Conservation (phyloP, 805 yeast species). For the Ogataea parapolymorpha region DNA sequence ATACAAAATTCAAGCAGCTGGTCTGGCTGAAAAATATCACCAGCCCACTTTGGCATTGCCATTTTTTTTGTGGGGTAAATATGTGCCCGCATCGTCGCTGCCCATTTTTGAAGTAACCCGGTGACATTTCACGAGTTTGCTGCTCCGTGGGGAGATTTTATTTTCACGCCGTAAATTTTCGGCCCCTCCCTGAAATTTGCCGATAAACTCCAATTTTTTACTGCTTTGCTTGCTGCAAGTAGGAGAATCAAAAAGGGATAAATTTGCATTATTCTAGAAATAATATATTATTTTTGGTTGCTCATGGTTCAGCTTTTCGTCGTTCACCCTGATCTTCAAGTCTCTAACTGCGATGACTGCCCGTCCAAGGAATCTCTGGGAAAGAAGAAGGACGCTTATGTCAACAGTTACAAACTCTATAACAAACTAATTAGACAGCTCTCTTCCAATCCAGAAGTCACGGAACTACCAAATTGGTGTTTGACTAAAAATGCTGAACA, state of each 20-base stretch:
- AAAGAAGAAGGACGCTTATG: slow-evolving; percentile 16
- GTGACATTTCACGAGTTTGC: not conserved
- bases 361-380: slow-evolving; percentile 20
- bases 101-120: not conserved
- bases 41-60: not conserved
- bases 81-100: not conserved
- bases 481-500: slow-evolving; percentile 16
- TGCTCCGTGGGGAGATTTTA: not conserved
- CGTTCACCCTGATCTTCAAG: slow-evolving; percentile 31
- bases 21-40: not conserved
- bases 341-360: slow-evolving; percentile 26
- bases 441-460: slow-evolving; percentile 9
- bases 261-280: not conserved
- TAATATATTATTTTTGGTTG: not conserved
- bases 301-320: slow-evolving; percentile 29
- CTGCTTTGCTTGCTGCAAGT: slow-evolving; percentile 2
- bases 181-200: not conserved
- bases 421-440: slow-evolving; percentile 12
- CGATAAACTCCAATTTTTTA: not conserved
- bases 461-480: slow-evolving; percentile 21
- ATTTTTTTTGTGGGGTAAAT: not conserved
- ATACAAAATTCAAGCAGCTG: slow-evolving; percentile 9
- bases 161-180: too few species aligned
- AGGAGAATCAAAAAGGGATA: not conserved
- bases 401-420: slow-evolving; percentile 17